These are phyloP conservation scores for Acephala macrosclerotiorum DNA, from an alignment of 2,329 filamentous ascomycete genomes.

Conservation along the genomic window DNA sequence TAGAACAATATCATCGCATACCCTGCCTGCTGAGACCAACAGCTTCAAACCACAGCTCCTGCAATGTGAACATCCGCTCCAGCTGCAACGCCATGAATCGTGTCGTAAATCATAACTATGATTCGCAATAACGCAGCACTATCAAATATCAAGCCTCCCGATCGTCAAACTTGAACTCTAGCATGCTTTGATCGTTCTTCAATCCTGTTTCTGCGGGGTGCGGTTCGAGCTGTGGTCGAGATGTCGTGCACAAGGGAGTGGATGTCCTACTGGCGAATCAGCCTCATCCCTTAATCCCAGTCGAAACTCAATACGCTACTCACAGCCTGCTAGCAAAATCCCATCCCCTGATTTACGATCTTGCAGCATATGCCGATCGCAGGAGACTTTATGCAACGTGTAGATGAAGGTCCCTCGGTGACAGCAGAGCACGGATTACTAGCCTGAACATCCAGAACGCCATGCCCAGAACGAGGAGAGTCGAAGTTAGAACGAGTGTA, in stretches of 20 bases:
- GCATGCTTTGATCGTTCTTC: neutral
- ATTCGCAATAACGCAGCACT: neutral
- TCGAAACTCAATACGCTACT: neutral
- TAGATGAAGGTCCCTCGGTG: neutral
- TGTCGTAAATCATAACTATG: constrained; percentile 3
- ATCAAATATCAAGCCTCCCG: neutral
- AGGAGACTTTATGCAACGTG: neutral
- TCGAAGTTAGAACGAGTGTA: neutral
- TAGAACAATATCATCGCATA: neutral
- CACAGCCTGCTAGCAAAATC: neutral
- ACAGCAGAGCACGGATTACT: neutral
- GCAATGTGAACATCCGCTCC: neutral
- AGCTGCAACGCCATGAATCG: neutral
- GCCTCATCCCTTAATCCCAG: constrained; percentile 1
- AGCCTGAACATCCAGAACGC: neutral
- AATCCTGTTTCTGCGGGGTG: neutral
- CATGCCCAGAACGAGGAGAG: neutral
- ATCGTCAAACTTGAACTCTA: neutral
- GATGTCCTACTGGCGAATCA: neutral
- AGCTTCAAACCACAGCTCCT: neutral
- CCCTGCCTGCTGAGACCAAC: neutral
- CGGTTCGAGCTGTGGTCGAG: neutral
- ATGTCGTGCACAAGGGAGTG: neutral
- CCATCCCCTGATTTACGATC: neutral
- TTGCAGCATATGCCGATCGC: neutral